Conservation (phyloP, 768 basidiomycete species). For the Hygrocybe coccinea region DNA sequence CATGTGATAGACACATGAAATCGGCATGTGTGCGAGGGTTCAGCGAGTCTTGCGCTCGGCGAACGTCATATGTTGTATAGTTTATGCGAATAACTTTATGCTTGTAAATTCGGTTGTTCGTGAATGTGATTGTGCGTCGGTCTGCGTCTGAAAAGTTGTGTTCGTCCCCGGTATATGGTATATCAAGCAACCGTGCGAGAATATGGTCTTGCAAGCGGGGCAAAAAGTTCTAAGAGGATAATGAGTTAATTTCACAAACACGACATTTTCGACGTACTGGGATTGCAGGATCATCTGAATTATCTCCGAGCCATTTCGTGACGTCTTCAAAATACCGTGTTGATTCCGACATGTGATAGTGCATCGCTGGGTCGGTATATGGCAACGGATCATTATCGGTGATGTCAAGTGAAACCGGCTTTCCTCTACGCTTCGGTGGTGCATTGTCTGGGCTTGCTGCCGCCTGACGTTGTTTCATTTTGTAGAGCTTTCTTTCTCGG, state of each 20-base stretch:
- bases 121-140: slow-evolving; percentile 12
- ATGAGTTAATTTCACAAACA: slow-evolving; percentile 11
- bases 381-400: not conserved
- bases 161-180: slow-evolving; percentile 14
- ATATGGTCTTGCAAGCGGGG: slow-evolving; percentile 26
- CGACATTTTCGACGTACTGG: slow-evolving; percentile 16
- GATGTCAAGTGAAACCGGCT: not conserved
- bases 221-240: slow-evolving; percentile 22
- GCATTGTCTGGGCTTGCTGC: slow-evolving; percentile 10
- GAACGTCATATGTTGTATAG: slow-evolving; percentile 25
- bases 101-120: slow-evolving; percentile 23
- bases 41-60: slow-evolving; percentile 34
- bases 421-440: not conserved
- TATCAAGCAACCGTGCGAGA: slow-evolving; percentile 21
- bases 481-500: slow-evolving; percentile 8
- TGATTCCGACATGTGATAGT: slow-evolving; percentile 21
- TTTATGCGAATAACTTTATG: slow-evolving; percentile 30
- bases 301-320: slow-evolving; percentile 13
- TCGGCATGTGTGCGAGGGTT: slow-evolving; percentile 20
- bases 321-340: slow-evolving; percentile 17
- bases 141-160: slow-evolving; percentile 13
- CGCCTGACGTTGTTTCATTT: slow-evolving; percentile 11
- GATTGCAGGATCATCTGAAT: slow-evolving; percentile 9
- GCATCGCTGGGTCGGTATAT: not conserved
- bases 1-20: slow-evolving; percentile 6